Conservation (phyloP, 1,284 basidiomycete species). For the Paramarasmius palmivorus region DNA sequence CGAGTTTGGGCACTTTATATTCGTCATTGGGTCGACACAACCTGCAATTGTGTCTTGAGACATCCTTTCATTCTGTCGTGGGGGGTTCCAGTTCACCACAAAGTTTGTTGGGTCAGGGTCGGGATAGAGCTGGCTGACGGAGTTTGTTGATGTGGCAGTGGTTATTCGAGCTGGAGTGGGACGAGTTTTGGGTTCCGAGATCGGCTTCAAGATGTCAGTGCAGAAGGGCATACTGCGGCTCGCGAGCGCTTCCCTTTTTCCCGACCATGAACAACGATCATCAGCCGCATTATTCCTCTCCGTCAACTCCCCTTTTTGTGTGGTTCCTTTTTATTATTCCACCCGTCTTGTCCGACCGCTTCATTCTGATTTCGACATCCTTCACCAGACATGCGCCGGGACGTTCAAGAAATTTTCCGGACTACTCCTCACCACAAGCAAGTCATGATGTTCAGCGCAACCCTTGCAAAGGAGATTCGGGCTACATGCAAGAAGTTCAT, state of each 20-base stretch:
- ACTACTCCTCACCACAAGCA: constrained; percentile 99
- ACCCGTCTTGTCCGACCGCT: constrained; percentile 33
- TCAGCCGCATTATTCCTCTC: constrained; percentile 5
- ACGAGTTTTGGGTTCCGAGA: background rate
- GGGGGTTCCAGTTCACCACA: background rate
- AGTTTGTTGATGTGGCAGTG: background rate
- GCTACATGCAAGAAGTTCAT: constrained; percentile 99
- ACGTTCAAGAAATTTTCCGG: constrained; percentile 99
- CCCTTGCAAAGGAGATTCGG: constrained; percentile 95
- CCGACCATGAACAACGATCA: background rate
- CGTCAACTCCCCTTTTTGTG: constrained; percentile 27
- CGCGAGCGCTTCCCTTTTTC: background rate
- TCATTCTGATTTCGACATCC: constrained; percentile 70
- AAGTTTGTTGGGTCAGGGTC: background rate
- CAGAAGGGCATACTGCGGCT: background rate
- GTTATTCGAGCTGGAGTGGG: background rate
- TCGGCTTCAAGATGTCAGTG: background rate
- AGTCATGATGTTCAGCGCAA: constrained; percentile 99
- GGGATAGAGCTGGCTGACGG: background rate
- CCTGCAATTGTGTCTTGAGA: background rate
- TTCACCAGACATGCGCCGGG: constrained; percentile 97
- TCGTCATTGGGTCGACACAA: constrained; percentile 26
- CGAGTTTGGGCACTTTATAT: constrained; percentile 60
- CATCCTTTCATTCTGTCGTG: constrained; percentile 24
- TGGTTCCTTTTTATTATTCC: constrained; percentile 47